A percentile compares a stretch with the other conserved stretches of the same genome.
phyloP scores from a whole-genome alignment of 148 eudicot species.

The Euryodendron excelsum region DNA sequence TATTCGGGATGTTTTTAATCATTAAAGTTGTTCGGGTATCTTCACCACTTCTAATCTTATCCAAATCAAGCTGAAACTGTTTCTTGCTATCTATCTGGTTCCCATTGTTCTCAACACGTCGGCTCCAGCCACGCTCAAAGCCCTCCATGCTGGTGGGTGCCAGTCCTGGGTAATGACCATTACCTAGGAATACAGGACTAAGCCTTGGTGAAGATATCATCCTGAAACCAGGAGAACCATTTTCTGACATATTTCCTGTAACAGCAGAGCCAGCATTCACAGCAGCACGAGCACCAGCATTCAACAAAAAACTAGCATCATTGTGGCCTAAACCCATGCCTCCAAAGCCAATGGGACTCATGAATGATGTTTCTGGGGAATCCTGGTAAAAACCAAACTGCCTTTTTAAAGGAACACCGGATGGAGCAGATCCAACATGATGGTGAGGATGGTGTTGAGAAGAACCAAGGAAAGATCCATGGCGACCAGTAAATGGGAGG shows the following conservation, averaged over 20 bases:
- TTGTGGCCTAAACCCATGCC: conserved; percentile 44
- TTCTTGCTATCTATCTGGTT: conserved; percentile 67
- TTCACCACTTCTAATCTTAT: conserved; percentile 71
- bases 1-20: conserved; percentile 96
- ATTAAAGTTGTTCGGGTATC: conserved; percentile 85
- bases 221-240: conserved; percentile 52
- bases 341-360: conserved; percentile 44
- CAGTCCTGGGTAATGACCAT: conserved; percentile 57
- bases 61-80: conserved; percentile 78
- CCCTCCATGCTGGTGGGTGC: conserved; percentile 36
- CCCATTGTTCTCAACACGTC: conserved; percentile 51
- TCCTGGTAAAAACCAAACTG: conserved; percentile 62
- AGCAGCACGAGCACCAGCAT: neutral
- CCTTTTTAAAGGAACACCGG: conserved; percentile 56
- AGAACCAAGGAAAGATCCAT: conserved; percentile 35
- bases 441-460: conserved; percentile 27
- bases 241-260: conserved; percentile 47
- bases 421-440: conserved; percentile 81
- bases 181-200: conserved; percentile 61
- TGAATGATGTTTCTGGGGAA: conserved; percentile 52
- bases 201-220: conserved; percentile 66
- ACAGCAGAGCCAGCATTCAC: conserved; percentile 12
- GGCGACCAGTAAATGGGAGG: conserved; percentile 42
- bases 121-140: conserved; percentile 44
- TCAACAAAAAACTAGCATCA: conserved; percentile 48